These are phyloP conservation scores for Naganishia onofrii DNA, from an alignment of 768 basidiomycete species.

Conservation along the genomic window DNA sequence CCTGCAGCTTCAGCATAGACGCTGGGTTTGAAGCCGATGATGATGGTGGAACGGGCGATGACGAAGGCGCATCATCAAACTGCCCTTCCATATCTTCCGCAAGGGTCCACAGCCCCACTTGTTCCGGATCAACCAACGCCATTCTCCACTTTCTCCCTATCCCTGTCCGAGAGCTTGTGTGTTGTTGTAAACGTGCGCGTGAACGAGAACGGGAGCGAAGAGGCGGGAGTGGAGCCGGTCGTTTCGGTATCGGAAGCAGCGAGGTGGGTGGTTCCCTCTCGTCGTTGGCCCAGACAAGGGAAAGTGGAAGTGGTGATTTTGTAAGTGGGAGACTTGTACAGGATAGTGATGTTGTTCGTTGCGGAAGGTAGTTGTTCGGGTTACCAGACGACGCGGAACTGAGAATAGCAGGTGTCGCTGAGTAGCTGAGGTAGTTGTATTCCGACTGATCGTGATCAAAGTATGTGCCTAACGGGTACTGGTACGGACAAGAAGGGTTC, in stretches of 20 bases:
- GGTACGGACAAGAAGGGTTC: not conserved
- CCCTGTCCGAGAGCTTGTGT: not conserved
- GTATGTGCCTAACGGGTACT: too few species aligned
- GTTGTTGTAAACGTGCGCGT: too few species aligned
- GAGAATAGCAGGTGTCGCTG: not conserved
- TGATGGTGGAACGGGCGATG: not conserved
- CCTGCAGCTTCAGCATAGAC: too few species aligned
- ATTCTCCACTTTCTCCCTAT: conserved; percentile 5
- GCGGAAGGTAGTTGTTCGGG: not conserved
- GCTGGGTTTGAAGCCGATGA: too few species aligned
- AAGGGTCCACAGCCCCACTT: conserved; percentile 15
- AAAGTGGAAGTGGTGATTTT: conserved; percentile 5
- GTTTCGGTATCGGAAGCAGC: not conserved
- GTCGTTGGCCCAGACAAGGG: not conserved
- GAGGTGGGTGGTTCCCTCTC: too few species aligned
- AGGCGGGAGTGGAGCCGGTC: not conserved
- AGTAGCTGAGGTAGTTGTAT: not conserved
- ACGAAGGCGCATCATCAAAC: not conserved
- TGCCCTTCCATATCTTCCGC: not conserved
- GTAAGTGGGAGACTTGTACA: not conserved
- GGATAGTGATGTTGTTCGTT: conserved; percentile 6
- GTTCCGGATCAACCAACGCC: conserved; percentile 16
- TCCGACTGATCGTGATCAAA: too few species aligned
- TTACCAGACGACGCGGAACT: too few species aligned
- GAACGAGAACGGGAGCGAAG: not conserved